phyloP scores from a whole-genome alignment of 2,329 filamentous ascomycete species.

The Apiospora phragmitis region DNA sequence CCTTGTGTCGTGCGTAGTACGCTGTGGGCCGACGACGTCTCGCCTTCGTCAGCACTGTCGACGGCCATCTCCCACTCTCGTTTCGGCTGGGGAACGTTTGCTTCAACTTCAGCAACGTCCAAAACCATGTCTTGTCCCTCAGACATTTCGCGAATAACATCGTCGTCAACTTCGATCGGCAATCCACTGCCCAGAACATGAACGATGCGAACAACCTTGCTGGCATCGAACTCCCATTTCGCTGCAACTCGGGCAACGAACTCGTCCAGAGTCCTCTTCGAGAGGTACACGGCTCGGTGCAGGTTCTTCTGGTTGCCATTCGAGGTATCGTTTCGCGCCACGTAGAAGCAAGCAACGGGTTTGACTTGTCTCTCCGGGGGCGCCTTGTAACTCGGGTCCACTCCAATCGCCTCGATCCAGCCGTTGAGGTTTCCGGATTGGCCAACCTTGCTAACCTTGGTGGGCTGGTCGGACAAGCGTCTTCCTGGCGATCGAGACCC shows the following conservation, averaged over 20 bases:
- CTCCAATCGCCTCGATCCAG: constrained; percentile 88
- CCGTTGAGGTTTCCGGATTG: constrained; percentile 68
- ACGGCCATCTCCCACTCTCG: constrained; percentile 64
- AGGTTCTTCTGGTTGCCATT: constrained; percentile 58
- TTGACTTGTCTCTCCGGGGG: constrained; percentile 72
- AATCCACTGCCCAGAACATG: constrained; percentile 74
- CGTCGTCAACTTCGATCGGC: constrained; percentile 86
- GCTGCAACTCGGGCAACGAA: constrained; percentile 70
- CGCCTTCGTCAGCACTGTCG: constrained; percentile 45
- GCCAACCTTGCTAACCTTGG: constrained; percentile 53
- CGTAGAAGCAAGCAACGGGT: constrained; percentile 84
- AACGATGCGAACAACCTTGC: constrained; percentile 69
- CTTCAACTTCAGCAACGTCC: constrained; percentile 56
- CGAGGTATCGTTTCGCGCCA: constrained; percentile 58
- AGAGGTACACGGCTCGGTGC: constrained; percentile 84
- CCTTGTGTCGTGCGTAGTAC: constrained; percentile 33
- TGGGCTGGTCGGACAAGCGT: constrained; percentile 54
- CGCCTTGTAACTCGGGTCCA: constrained; percentile 83
- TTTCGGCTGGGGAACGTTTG: constrained; percentile 42
- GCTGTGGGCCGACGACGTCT: constrained; percentile 33
- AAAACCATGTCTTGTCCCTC: constrained; percentile 92
- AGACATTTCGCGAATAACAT: constrained; percentile 77
- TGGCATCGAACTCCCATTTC: constrained; percentile 80
- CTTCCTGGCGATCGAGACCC: constrained; percentile 27
- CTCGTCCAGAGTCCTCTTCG: constrained; percentile 72